These are phyloP conservation scores for Diatrype stigma DNA, from an alignment of 2,329 filamentous ascomycete species.

Conservation along the genomic window DNA sequence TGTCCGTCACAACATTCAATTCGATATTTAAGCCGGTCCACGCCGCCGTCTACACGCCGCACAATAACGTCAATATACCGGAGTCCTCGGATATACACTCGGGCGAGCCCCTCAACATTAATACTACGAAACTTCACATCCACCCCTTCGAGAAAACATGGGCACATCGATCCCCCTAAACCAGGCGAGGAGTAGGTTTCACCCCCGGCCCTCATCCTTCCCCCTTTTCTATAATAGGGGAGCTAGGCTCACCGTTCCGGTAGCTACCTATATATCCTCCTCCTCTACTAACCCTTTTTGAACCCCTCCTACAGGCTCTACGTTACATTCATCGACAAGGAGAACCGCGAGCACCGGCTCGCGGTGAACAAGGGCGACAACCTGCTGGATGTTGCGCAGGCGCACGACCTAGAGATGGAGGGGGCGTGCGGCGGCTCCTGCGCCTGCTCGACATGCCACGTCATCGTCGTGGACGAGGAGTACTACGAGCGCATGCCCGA, in stretches of 20 bases:
- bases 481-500: slow-evolving; percentile 76
- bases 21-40: slow-evolving; percentile 4
- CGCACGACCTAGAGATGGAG: slow-evolving; percentile 96
- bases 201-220: background rate
- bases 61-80: slow-evolving; percentile 16
- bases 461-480: slow-evolving; percentile 71
- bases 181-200: slow-evolving; percentile 80
- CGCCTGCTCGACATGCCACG: slow-evolving; percentile 89
- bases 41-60: slow-evolving; percentile 2
- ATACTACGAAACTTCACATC: slow-evolving; percentile 59
- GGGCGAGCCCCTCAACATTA: background rate
- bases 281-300: background rate
- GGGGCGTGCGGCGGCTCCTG: slow-evolving; percentile 93
- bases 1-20: slow-evolving; percentile 4
- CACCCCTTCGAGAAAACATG: slow-evolving; percentile 60
- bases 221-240: background rate
- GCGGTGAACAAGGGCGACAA: slow-evolving; percentile 85
- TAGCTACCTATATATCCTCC: slow-evolving; percentile 2
- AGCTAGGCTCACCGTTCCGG: too few relatives aligned
- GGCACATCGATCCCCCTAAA: slow-evolving; percentile 78
- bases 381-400: slow-evolving; percentile 89
- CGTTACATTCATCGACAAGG: slow-evolving; percentile 92
- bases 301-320: slow-evolving; percentile 56
- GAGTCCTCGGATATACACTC: slow-evolving; percentile 2
- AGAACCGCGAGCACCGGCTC: slow-evolving; percentile 70